Evolutionary conservation across 2,329 filamentous ascomycete genomes (phyloP), one percentile per base, ranked within the genome.

Genomic region (Biscogniauxia sp.): DNA sequence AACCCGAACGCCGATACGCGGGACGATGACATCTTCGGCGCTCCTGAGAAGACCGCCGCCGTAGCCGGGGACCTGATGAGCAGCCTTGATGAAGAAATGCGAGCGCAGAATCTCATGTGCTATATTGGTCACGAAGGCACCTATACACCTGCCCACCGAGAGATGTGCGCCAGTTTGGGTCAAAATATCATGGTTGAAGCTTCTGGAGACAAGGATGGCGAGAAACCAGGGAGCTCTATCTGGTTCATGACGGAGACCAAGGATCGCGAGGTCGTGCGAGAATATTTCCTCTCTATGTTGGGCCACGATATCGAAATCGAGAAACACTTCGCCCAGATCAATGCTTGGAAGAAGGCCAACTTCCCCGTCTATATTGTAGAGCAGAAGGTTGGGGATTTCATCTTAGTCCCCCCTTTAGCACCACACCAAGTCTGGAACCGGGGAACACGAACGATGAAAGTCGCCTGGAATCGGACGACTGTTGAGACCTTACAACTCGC

Each of bases 221-320:
- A 95, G 71, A 91, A 88, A 64, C 85, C 90, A 1, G 95, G 95
- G 1, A 96, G 91, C 58, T 97, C 95, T 0, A 86, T 99, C 45
- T 99, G 95, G 95, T 97, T 98, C 73, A 98, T 99, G 95, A 98
- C 95, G 0, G 93, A 97, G 74, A 93, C 88, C 41, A 96, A 95
- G 69, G 95, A 99, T 70, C 88, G 95, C 1, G 89, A 93, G 63
- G 83, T 94, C 3, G 93, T 98, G 2, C 89, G 93, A 0, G 94
- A 98, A 71, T 98, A 97, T 74, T 99, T 96, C 80, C 79, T 96
- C 54, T 96, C 93, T 1, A 91, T 92, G 75, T 82, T 99, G 5
- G 95, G 95, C 1, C 95, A 99, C 72, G 94, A 99, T 69, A 93
- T 98, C 62, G 94, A 98, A 72, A 92, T 98, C 19, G 95, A 99